phyloP scores from a whole-genome alignment of 306 rosid species.

The Hippophae gyantsensis region DNA sequence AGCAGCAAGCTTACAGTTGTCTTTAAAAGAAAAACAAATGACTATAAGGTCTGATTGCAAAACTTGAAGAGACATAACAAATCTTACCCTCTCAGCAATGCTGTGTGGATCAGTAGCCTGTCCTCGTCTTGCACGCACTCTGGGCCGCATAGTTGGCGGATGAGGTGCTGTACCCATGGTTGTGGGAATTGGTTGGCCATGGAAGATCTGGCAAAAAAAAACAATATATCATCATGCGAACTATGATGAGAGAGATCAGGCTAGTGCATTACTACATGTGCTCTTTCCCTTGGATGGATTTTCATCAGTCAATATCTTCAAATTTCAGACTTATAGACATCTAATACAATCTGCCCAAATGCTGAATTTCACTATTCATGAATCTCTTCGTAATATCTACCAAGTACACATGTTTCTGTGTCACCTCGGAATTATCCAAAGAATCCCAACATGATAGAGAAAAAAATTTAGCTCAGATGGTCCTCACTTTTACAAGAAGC shows the following conservation, averaged over 20 bases:
- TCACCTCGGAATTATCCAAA: too few species aligned
- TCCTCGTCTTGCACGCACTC: constrained; percentile 96
- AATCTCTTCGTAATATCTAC: too few species aligned
- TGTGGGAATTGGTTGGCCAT: constrained; percentile 65
- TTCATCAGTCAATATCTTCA: constrained; percentile 4
- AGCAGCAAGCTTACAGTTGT: background rate
- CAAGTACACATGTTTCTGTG: too few species aligned
- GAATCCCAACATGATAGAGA: too few species aligned
- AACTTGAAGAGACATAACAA: constrained; percentile 1
- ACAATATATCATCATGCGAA: constrained; percentile 11
- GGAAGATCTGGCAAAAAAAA: constrained; percentile 49
- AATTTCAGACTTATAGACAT: too few species aligned
- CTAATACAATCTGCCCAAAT: too few species aligned
- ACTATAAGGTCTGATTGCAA: constrained; percentile 5
- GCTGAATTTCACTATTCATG: too few species aligned
- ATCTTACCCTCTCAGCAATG: constrained; percentile 90
- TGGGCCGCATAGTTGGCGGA: constrained; percentile 90
- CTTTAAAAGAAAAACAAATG: background rate
- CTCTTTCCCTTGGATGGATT: background rate
- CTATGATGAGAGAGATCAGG: background rate
- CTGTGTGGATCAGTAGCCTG: constrained; percentile 99
- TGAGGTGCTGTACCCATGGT: constrained; percentile 55
- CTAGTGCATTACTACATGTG: background rate
- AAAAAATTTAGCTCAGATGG: too few species aligned
- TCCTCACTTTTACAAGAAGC: too few species aligned